Base-by-base conservation (phyloP, 768 basidiomycete genomes). In the Tulasnella sp. region DNA sequence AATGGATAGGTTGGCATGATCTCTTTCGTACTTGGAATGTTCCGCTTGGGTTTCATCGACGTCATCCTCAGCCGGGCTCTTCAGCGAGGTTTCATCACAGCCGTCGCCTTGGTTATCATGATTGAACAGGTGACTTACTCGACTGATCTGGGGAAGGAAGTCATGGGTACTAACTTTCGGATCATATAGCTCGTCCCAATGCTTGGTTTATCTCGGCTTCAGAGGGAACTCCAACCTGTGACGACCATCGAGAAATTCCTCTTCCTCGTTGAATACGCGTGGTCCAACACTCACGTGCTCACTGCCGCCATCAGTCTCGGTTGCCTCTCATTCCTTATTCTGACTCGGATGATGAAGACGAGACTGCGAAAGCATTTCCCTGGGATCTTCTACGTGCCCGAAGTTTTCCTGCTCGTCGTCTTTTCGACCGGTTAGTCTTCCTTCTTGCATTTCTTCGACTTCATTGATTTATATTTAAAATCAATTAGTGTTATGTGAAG, bases 21-120 rank as follows among this genome's bases (percentile, higher is more conserved):
- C 75, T 89, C 93, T 0, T 94, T 92, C 73, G 79, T 91, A 32
- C 84, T 97, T 36, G 95, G 95, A 2, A 86, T 96, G 76, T 89
- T 95, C 78, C 85, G 94, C 32, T 83, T 98, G 11, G 94, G 95
- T 1, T 96, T 96, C 80, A 87, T 96, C 69, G 95, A 98, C 78
- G 95, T 96, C 14, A 91, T 96, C 5, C 85, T 98, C 35, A 94
- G 92, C 76, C 88, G 94, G 68, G 92, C 94, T 3, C 83, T 96
- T 16, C 83, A 96, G 70, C 86, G 92, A 35, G 95, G 95, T 2
- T 95, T 96, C 78, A 86, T 96, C 62, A 70, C 69, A 1, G 69
- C 41, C 35, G 69, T 70, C 74, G 92, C 90, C 1, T 84, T 90
- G 7, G 89, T 98, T 52, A 95, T 98, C 76, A 83, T 90, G 78